These are phyloP conservation scores for Taphrina populina DNA, from an alignment of 1,139 yeast species.

Conservation along the genomic window DNA sequence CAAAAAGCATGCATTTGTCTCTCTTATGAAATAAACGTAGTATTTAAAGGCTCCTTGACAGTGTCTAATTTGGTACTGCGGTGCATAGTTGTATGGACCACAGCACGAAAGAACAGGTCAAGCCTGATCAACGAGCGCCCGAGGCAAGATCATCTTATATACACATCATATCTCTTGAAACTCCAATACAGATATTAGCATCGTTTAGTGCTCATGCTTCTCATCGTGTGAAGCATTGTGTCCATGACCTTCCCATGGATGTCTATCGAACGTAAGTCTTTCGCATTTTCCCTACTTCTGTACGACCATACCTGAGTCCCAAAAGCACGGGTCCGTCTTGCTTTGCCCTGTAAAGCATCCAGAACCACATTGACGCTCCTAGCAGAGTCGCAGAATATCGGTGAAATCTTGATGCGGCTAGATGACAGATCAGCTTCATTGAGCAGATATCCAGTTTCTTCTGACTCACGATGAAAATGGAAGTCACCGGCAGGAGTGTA, in stretches of 20 bases:
- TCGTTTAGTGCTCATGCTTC: conserved; percentile 19
- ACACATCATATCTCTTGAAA: too few species aligned
- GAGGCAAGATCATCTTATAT: too few species aligned
- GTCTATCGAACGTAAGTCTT: background rate
- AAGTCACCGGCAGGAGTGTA: conserved; percentile 28
- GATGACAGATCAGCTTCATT: background rate
- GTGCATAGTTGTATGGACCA: too few species aligned
- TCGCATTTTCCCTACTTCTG: background rate
- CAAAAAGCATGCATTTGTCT: too few species aligned
- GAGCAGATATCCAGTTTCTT: background rate
- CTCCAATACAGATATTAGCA: too few species aligned
- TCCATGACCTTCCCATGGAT: conserved; percentile 35
- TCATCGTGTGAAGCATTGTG: conserved; percentile 30
- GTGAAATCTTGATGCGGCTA: conserved; percentile 29
- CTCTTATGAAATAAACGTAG: too few species aligned
- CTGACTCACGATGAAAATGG: conserved; percentile 22
- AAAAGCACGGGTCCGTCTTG: conserved; percentile 48
- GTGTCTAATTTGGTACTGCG: too few species aligned
- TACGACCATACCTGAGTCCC: conserved; percentile 21
- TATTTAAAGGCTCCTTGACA: too few species aligned
- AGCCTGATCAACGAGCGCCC: too few species aligned
- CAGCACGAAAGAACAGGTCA: too few species aligned
- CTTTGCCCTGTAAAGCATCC: conserved; percentile 73
- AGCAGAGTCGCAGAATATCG: conserved; percentile 46
- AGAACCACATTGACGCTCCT: conserved; percentile 87